These are phyloP conservation scores for Solanum ossicruentum DNA, from an alignment of 257 asterid genomes.

Conservation along the genomic window DNA sequence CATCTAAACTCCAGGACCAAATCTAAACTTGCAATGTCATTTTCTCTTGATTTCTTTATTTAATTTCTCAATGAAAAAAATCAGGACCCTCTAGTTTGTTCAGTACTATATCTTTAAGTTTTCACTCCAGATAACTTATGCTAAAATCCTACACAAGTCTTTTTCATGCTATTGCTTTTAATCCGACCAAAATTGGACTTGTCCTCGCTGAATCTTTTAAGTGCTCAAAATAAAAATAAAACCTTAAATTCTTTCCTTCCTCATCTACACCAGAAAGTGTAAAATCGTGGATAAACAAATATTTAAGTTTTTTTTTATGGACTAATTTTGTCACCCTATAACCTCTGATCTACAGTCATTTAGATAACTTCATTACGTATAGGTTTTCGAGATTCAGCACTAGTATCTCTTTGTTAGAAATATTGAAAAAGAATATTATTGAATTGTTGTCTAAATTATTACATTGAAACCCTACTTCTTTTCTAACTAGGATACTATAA, in stretches of 20 bases:
- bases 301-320: slow-evolving; percentile 23
- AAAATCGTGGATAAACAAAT: slow-evolving; percentile 53
- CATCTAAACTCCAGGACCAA: slow-evolving; percentile 50
- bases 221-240: slow-evolving; percentile 71
- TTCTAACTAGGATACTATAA: no score
- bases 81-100: no score
- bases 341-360: background rate
- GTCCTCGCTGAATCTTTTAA: slow-evolving; percentile 54
- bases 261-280: slow-evolving; percentile 62
- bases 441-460: no score
- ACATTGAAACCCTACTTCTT: no score
- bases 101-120: no score
- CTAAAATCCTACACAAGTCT: slow-evolving; percentile 59
- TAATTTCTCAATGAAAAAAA: no score
- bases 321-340: background rate
- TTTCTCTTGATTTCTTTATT: no score
- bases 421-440: no score
- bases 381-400: background rate
- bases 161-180: slow-evolving; percentile 49
- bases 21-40: slow-evolving; percentile 25
- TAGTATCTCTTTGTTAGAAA: background rate
- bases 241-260: slow-evolving; percentile 82
- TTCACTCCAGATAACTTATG: slow-evolving; percentile 25
- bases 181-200: slow-evolving; percentile 46
- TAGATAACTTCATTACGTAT: background rate